Evolutionary conservation across 2,329 filamentous ascomycete species (phyloP), one percentile per base, ranked within the genome.

Genomic region (Colletotrichum higginsianum): DNA sequence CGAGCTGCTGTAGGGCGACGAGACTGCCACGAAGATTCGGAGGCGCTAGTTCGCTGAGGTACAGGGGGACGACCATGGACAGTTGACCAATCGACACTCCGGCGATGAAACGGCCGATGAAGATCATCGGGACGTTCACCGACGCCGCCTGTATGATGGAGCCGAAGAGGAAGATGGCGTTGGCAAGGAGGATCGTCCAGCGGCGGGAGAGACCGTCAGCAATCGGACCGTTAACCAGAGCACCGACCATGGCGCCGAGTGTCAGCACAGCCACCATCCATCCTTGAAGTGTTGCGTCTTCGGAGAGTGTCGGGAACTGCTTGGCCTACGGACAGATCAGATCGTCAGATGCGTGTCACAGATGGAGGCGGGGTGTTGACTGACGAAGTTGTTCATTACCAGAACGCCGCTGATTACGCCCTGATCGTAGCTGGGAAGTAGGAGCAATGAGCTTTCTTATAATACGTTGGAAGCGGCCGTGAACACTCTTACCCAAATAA

Each of bases 211-310:
- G 65, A 3, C 74, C 75, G 67, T 83, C 81, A 35, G 81, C 81
- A 35, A 83, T 74, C 1, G 83, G 80, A 1, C 83, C 83, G 65
- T 83, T 83, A 71, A 81, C 62, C 35, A 88, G 78, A 2, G 86
- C 86, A 2, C 86, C 86, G 60, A 86, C 76, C 84, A 84, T 87
- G 47, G 88, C 88, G 63, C 88, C 88, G 2, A 90, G 82, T 75
- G 89, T 86, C 21, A 90, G 82, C 74, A 87, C 84, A 2, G 81
- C 76, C 2, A 78, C 80, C 75, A 80, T 76, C 7, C 56, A 67
- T 23, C 55, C 64, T 26, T 46, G 56, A 12, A 61, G 64, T 21
- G 64, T 66, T 18, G 64, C 55, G 12, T 66, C 47, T 13, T 66
- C 30, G 11, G 55, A 40, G 6, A 66, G 52, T 3, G 55, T 61